Conservation (phyloP, 2,329 filamentous ascomycete species). For the Colletotrichum siamense region DNA sequence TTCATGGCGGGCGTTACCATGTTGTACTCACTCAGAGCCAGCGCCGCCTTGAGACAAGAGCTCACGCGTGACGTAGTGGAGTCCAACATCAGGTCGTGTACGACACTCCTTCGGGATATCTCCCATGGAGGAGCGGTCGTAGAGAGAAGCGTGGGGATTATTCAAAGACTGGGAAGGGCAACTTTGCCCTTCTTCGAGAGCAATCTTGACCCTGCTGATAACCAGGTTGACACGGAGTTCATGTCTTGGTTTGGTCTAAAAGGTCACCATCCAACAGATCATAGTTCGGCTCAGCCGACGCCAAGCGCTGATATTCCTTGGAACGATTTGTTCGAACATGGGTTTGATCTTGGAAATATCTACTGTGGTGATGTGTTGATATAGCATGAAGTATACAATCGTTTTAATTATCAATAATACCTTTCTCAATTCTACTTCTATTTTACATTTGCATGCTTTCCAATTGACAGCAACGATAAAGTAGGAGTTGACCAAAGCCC, state of each 20-base stretch:
- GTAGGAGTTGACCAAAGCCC: too few species aligned
- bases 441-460: too few species aligned
- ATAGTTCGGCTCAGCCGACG: neutral
- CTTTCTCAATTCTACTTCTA: too few species aligned
- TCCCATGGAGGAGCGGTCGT: neutral
- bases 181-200: neutral
- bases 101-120: neutral
- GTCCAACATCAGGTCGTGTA: neutral
- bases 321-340: slow-evolving; percentile 5
- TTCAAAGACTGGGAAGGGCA: slow-evolving; percentile 3
- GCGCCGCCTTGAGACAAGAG: slow-evolving; percentile 6
- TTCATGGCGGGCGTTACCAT: slow-evolving; percentile 34
- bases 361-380: neutral
- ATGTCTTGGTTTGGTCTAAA: slow-evolving; percentile 29
- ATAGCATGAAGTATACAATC: neutral
- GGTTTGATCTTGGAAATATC: slow-evolving; percentile 3
- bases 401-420: neutral
- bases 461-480: too few species aligned
- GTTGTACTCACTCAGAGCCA: slow-evolving; percentile 30
- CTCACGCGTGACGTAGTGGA: neutral
- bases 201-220: neutral
- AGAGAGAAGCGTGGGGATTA: neutral
- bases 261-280: neutral
- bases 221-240: slow-evolving; percentile 27
- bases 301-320: slow-evolving; percentile 7